These are phyloP conservation scores for Alternaria sp. DNA, from an alignment of 2,329 filamentous ascomycete genomes.

Conservation along the genomic window DNA sequence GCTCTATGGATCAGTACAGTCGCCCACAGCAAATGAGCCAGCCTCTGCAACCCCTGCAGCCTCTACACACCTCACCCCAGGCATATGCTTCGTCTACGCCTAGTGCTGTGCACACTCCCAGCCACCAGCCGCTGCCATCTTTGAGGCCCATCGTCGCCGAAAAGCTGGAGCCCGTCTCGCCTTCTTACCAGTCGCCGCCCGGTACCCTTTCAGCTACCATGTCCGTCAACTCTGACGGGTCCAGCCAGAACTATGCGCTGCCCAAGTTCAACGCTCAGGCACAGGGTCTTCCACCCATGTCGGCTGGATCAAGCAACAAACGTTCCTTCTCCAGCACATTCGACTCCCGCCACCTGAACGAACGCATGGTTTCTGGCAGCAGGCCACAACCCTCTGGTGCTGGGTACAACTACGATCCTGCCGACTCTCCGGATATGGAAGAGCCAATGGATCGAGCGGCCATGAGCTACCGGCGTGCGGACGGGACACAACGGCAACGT, in stretches of 20 bases:
- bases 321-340: constrained; percentile 56
- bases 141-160: constrained; percentile 45
- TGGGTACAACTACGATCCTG: constrained; percentile 41
- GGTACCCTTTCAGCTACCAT: constrained; percentile 39
- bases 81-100: constrained; percentile 37
- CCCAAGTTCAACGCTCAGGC: constrained; percentile 37
- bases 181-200: constrained; percentile 50
- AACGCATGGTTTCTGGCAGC: constrained; percentile 54
- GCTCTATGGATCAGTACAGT: constrained; percentile 46
- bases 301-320: constrained; percentile 49
- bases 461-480: constrained; percentile 57
- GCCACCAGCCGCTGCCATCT: constrained; percentile 50
- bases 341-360: constrained; percentile 51
- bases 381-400: constrained; percentile 47
- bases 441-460: constrained; percentile 47
- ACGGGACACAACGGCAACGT: constrained; percentile 51
- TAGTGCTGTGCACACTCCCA: constrained; percentile 37
- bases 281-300: constrained; percentile 32
- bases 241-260: constrained; percentile 34
- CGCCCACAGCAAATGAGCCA: constrained; percentile 47
- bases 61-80: constrained; percentile 44
- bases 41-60: constrained; percentile 41
- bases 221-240: constrained; percentile 42
- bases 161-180: constrained; percentile 54
- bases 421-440: constrained; percentile 50